Evolutionary conservation across 2,329 filamentous ascomycete genomes (phyloP).

Genomic region (Ceratocystis colombiana): DNA sequence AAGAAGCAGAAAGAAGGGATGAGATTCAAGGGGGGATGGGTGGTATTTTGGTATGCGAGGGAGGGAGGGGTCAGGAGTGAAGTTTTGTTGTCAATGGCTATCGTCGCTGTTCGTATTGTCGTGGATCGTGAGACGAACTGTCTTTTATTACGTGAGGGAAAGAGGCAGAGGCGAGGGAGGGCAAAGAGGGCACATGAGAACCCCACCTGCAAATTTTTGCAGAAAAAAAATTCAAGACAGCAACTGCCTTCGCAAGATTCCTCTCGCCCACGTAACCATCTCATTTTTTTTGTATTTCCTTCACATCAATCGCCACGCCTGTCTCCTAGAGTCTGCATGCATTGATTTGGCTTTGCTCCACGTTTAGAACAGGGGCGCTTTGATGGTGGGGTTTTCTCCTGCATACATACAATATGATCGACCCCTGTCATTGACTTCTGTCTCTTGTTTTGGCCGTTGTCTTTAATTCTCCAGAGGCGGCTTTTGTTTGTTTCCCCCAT

Average conservation of each 20-base stretch:
- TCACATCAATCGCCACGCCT: too few species aligned
- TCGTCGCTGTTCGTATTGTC: neutral
- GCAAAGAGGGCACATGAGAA: too few species aligned
- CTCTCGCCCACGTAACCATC: too few species aligned
- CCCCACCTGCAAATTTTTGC: too few species aligned
- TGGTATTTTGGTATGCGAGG: neutral
- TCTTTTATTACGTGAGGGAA: too few species aligned
- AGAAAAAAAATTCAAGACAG: too few species aligned
- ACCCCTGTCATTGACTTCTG: neutral
- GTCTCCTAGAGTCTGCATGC: slow-evolving; percentile 1
- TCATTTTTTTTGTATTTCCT: too few species aligned
- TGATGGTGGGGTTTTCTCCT: slow-evolving; percentile 7
- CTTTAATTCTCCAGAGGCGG: neutral
- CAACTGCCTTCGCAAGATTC: too few species aligned
- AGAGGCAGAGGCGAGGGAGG: too few species aligned
- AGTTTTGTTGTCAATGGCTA: neutral
- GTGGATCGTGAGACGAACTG: too few species aligned
- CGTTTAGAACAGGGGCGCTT: neutral
- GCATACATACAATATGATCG: neutral
- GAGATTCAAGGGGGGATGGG: neutral
- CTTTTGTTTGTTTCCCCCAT: neutral
- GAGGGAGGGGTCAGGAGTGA: neutral
- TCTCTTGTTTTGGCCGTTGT: neutral
- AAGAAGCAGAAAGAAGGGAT: slow-evolving; percentile 14
- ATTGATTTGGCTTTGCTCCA: neutral